phyloP scores from a whole-genome alignment of 2,329 filamentous ascomycete genomes.

The Fulvia fulva region DNA sequence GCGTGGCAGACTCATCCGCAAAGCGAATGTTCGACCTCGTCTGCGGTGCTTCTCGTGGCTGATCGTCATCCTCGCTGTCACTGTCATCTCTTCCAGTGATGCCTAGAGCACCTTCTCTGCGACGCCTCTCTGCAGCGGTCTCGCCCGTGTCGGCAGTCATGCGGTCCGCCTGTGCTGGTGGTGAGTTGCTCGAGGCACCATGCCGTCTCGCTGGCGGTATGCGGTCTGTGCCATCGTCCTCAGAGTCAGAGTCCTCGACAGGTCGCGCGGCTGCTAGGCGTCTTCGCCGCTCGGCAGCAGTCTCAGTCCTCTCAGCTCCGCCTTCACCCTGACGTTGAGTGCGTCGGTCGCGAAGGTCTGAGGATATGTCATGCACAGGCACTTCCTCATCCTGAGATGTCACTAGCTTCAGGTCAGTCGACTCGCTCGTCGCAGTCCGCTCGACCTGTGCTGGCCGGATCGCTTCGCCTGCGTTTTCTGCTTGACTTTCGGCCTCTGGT shows the following conservation, averaged over 20 bases:
- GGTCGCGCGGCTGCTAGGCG: conserved; percentile 33
- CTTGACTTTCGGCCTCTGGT: conserved; percentile 15
- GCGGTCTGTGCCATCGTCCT: conserved; percentile 38
- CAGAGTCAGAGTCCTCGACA: conserved; percentile 33
- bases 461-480: background rate
- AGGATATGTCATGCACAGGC: conserved; percentile 45
- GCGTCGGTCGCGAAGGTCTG: conserved; percentile 23
- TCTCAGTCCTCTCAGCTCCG: conserved; percentile 25
- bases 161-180: conserved; percentile 11
- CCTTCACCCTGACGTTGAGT: conserved; percentile 4
- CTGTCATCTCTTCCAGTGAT: conserved; percentile 43
- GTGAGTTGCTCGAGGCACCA: conserved; percentile 8
- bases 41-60: conserved; percentile 5
- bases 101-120: conserved; percentile 70
- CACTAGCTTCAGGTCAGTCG: conserved; percentile 41
- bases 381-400: conserved; percentile 45
- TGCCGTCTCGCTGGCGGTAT: conserved; percentile 28
- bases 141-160: conserved; percentile 48
- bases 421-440: conserved; percentile 40
- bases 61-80: conserved; percentile 49
- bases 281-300: conserved; percentile 43
- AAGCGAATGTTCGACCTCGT: conserved; percentile 25
- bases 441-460: conserved; percentile 23
- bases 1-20: conserved; percentile 21
- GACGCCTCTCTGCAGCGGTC: conserved; percentile 69